Conservation (phyloP, 164 flowering plant genomes). For the Stephania japonica region DNA sequence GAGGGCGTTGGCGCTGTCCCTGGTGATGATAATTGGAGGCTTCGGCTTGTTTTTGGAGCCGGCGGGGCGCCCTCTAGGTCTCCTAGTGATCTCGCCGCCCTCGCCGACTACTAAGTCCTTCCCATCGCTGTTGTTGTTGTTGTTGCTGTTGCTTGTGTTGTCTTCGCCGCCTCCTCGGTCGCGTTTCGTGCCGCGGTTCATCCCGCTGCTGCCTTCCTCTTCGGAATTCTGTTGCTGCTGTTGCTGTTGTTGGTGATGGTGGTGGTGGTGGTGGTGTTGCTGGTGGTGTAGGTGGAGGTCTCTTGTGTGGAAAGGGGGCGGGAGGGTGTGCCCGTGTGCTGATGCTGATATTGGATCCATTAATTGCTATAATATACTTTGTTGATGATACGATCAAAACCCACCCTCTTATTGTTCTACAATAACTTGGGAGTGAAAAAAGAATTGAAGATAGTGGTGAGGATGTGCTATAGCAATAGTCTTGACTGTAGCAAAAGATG, state of each 20-base stretch:
- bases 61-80: slow-evolving; percentile 78
- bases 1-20: slow-evolving; percentile 85
- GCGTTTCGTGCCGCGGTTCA: slow-evolving; percentile 24
- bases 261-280: slow-evolving; percentile 49
- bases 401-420: slow-evolving; percentile 1
- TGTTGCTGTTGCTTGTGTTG: slow-evolving; percentile 12
- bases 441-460: not conserved
- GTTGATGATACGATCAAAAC: slow-evolving; percentile 1
- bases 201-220: slow-evolving; percentile 37
- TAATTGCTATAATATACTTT: not conserved
- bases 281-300: slow-evolving; percentile 66
- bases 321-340: slow-evolving; percentile 67
- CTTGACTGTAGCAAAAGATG: too few species aligned
- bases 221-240: slow-evolving; percentile 52
- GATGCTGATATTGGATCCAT: slow-evolving; percentile 67
- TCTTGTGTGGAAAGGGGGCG: slow-evolving; percentile 71
- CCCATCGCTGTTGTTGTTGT: slow-evolving; percentile 17
- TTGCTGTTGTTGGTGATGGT: slow-evolving; percentile 38
- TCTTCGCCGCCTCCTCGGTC: slow-evolving; percentile 42
- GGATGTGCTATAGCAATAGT: too few species aligned
- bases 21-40: slow-evolving; percentile 85
- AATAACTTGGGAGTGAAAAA: not conserved
- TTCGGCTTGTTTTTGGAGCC: slow-evolving; percentile 94
- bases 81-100: slow-evolving; percentile 46
- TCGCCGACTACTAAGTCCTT: slow-evolving; percentile 29